Evolutionary conservation across 306 rosid species (phyloP).

Genomic region (Cucurbita ficifolia): DNA sequence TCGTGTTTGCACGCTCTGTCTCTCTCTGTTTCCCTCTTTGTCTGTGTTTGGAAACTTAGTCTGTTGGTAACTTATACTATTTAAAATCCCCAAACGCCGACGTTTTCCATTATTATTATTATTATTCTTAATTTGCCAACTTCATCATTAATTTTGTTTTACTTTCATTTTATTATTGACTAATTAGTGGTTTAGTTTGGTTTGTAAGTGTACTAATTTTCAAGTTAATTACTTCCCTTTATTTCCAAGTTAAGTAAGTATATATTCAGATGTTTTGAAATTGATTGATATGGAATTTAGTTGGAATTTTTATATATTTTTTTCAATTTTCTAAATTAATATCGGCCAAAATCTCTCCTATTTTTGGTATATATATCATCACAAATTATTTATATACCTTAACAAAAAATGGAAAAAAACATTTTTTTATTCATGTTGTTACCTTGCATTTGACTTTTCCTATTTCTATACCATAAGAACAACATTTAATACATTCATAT

Average conservation of each 20-base stretch:
- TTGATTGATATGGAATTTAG: not conserved
- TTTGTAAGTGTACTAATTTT: too few relatives aligned
- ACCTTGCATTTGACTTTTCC: not conserved
- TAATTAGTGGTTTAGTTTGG: too few relatives aligned
- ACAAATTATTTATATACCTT: not conserved
- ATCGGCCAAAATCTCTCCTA: not conserved
- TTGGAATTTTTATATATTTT: not conserved
- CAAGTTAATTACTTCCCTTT: not conserved
- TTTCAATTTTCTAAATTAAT: not conserved
- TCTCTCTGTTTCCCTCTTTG: not conserved
- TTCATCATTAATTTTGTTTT: too few relatives aligned
- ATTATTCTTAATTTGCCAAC: not conserved
- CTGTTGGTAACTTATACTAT: not conserved
- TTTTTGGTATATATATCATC: not conserved
- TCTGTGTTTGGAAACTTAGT: constrained; percentile 5
- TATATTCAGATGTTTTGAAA: not conserved
- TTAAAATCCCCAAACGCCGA: not conserved
- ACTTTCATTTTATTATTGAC: too few relatives aligned
- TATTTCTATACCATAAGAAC: not conserved
- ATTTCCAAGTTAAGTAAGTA: too few relatives aligned
- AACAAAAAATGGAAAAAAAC: not conserved
- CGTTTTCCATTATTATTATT: not conserved
- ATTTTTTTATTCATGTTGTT: too few relatives aligned
- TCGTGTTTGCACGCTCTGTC: constrained; percentile 92
- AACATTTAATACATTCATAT: not conserved